A percentile compares a stretch with the other conserved stretches of the same genome.
These are phyloP conservation scores for Talaromyces sp. DNA, from an alignment of 2,329 filamentous ascomycete genomes.

Conservation along the genomic window DNA sequence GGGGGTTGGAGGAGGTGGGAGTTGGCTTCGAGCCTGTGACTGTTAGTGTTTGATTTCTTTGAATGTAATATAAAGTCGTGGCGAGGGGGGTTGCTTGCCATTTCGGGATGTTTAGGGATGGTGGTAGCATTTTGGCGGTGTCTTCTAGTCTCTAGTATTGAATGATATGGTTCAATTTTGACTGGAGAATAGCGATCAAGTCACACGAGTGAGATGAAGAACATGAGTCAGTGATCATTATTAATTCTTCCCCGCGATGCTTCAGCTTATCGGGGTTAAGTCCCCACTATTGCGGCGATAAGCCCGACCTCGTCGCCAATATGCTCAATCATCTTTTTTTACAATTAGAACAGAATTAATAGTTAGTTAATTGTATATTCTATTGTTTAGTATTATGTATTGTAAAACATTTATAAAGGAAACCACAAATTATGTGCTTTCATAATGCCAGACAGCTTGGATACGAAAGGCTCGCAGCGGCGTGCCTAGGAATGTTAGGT, in stretches of 20 bases:
- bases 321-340: too few species aligned
- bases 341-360: too few species aligned
- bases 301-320: background rate
- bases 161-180: background rate
- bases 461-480: too few species aligned
- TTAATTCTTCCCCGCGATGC: background rate
- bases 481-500: too few species aligned
- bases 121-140: constrained; percentile 5
- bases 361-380: too few species aligned
- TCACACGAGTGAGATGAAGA: background rate
- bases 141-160: background rate
- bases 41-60: background rate
- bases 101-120: constrained; percentile 41
- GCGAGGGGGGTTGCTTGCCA: constrained; percentile 31
- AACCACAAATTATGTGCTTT: too few species aligned
- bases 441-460: too few species aligned
- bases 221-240: background rate
- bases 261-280: background rate
- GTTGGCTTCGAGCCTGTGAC: constrained; percentile 76
- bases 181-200: background rate
- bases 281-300: background rate
- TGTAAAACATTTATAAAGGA: too few species aligned
- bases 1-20: constrained; percentile 88
- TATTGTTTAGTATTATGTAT: too few species aligned
- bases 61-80: background rate